A percentile compares a stretch with the other conserved stretches of the same genome.
Evolutionary conservation across 768 basidiomycete species (phyloP).

Genomic region (Asterophora lycoperdoides): DNA sequence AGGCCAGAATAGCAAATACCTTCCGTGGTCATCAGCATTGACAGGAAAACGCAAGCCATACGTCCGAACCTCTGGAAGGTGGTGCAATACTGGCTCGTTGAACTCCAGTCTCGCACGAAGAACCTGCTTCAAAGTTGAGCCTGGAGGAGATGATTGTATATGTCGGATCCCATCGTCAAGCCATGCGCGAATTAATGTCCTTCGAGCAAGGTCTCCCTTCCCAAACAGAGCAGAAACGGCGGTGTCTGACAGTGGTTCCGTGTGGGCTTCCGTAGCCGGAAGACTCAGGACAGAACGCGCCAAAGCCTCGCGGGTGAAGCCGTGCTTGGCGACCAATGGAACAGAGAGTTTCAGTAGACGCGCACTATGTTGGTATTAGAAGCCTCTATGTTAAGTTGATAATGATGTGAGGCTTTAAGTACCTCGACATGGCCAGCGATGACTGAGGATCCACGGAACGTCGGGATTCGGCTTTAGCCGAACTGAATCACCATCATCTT

Average conservation of each 20-base stretch:
- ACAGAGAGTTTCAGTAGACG: constrained; percentile 57
- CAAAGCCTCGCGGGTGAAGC: constrained; percentile 71
- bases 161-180: constrained; percentile 55
- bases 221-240: constrained; percentile 77
- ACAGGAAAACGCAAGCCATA: too few species aligned
- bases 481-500: constrained; percentile 22
- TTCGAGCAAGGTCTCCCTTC: constrained; percentile 57
- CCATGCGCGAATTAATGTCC: constrained; percentile 69
- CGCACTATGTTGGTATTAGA: constrained; percentile 17
- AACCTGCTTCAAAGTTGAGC: constrained; percentile 42
- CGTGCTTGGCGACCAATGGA: constrained; percentile 60
- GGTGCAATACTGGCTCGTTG: constrained; percentile 62
- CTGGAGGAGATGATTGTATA: constrained; percentile 36
- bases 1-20: constrained; percentile 71
- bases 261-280: constrained; percentile 41
- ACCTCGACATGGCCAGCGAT: constrained; percentile 22
- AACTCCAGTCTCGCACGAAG: constrained; percentile 53
- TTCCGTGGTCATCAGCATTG: constrained; percentile 20
- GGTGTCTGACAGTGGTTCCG: constrained; percentile 61
- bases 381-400: not conserved
- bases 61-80: constrained; percentile 61
- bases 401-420: not conserved
- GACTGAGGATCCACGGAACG: constrained; percentile 20
- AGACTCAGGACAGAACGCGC: constrained; percentile 59
- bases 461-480: constrained; percentile 15